A percentile compares a stretch with the other conserved stretches of the same genome.
Conservation (phyloP, 2,329 filamentous ascomycete genomes). For the Aphanoascus verrucosus region DNA sequence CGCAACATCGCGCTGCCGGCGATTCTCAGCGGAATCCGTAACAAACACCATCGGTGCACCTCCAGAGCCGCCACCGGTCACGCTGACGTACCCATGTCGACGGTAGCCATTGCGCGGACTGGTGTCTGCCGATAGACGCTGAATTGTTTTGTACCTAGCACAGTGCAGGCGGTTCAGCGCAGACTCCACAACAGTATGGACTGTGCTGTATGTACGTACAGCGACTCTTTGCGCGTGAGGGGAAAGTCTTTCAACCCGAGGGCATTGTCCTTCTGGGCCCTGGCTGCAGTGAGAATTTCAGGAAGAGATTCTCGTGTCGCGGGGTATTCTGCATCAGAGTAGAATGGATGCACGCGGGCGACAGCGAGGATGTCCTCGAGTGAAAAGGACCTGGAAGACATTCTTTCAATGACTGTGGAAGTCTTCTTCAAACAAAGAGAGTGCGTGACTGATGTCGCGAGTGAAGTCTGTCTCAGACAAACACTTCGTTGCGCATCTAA, state of each 20-base stretch:
- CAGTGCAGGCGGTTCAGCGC: not conserved
- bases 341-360: conserved; percentile 31
- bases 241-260: not conserved
- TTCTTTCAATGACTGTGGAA: not conserved
- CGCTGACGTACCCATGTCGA: conserved; percentile 30
- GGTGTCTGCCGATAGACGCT: conserved; percentile 29
- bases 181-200: not conserved
- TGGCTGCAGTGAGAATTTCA: not conserved
- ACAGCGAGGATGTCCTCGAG: conserved; percentile 28
- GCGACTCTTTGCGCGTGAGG: conserved; percentile 9
- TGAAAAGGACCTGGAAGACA: conserved; percentile 15
- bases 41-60: conserved; percentile 32
- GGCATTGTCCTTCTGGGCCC: not conserved
- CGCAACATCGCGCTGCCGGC: conserved; percentile 29
- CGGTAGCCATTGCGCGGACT: conserved; percentile 31
- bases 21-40: conserved; percentile 34
- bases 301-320: conserved; percentile 17
- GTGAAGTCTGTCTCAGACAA: no score
- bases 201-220: conserved; percentile 7
- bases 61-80: conserved; percentile 33
- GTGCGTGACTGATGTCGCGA: not conserved
- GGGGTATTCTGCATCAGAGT: conserved; percentile 25
- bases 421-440: not conserved
- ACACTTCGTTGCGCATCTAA: no score
- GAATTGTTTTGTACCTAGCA: conserved; percentile 28